Conservation (phyloP, 2,329 filamentous ascomycete species). For the Talaromyces sp. region DNA sequence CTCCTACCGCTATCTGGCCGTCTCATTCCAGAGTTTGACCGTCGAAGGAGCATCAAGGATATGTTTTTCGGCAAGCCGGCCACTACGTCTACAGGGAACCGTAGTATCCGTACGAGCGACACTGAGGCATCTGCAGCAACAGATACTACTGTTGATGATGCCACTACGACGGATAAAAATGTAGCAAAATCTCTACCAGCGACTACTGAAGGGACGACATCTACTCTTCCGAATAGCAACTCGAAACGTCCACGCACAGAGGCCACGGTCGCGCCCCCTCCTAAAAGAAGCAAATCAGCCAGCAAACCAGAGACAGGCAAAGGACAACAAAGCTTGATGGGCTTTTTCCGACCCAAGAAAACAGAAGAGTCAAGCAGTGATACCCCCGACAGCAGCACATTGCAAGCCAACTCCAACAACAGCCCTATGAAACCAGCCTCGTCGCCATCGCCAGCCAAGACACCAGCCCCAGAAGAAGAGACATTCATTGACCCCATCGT, state of each 20-base stretch:
- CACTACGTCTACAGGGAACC: slow-evolving; percentile 24
- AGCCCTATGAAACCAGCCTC: neutral
- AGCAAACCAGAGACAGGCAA: slow-evolving; percentile 29
- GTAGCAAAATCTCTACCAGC: neutral
- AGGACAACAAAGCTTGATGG: slow-evolving; percentile 63
- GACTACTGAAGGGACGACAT: neutral
- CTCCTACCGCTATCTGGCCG: slow-evolving; percentile 72
- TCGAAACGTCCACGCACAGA: slow-evolving; percentile 31
- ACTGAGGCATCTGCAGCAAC: neutral
- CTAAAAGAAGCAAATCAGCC: slow-evolving; percentile 51
- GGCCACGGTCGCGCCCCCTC: slow-evolving; percentile 23
- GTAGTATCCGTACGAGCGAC: slow-evolving; percentile 1
- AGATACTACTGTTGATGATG: neutral
- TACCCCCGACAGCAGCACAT: neutral
- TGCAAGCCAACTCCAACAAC: neutral
- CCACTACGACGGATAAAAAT: neutral
- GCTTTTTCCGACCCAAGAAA: slow-evolving; percentile 69
- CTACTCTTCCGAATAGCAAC: slow-evolving; percentile 15
- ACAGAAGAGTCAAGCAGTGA: slow-evolving; percentile 12
- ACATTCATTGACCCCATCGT: slow-evolving; percentile 63
- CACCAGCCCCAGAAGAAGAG: slow-evolving; percentile 27
- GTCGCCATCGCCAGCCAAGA: neutral
- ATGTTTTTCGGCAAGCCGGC: slow-evolving; percentile 72
- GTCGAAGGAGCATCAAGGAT: slow-evolving; percentile 78
- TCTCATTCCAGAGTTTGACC: slow-evolving; percentile 82